Evolutionary conservation across 1,284 basidiomycete species (phyloP), one percentile per base, ranked within the genome.

Genomic region (Cryptococcus wingfieldii): DNA sequence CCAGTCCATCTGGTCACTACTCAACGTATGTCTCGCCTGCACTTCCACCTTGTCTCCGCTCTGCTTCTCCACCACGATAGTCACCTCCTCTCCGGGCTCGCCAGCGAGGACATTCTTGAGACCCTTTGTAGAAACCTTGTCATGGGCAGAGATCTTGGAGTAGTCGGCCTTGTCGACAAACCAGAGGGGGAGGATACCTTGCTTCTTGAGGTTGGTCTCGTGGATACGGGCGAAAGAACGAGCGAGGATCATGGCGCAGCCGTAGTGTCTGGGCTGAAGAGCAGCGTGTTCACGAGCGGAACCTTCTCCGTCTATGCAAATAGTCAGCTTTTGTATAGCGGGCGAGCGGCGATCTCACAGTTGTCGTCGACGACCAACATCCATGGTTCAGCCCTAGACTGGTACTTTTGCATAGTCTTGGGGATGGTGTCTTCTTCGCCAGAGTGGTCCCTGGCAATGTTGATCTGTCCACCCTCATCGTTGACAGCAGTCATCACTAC

Each of bases 171-270:
- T 90, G 74, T 95, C 82, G n/a, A 78, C 82, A 68, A 97, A 90
- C 87, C 90, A 95, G 8, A 97, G 79, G 9, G 93, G 94, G 14
- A 97, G 81, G 51, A 97, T 80, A 48, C 92, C 93, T 84, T 97
- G 93, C 84, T 97, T 97, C 88, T 96, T 96, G 59, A 97, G 79
- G 78, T 98, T 98, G 13, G 94, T 97, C 79, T 98, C 92, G 78
- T 99, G 96, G 60, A 99, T 99, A 62, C 96, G 89, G 61, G 96
- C 96, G 68, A 99, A 98, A 3, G 93, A 97, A 37, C 92, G 83
- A 0, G 90, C 89, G 53, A 93, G 76, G 66, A 94, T 91, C 79
- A 91, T 79, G 7, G 82, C 83, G 68, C 89, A 91, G 28, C 90
- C 89, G 70, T 96, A 95, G 80, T 25, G 95, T 14, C 96, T 84